Conservation (phyloP, 2,329 filamentous ascomycete genomes). For the Calonectria multiphialidica region DNA sequence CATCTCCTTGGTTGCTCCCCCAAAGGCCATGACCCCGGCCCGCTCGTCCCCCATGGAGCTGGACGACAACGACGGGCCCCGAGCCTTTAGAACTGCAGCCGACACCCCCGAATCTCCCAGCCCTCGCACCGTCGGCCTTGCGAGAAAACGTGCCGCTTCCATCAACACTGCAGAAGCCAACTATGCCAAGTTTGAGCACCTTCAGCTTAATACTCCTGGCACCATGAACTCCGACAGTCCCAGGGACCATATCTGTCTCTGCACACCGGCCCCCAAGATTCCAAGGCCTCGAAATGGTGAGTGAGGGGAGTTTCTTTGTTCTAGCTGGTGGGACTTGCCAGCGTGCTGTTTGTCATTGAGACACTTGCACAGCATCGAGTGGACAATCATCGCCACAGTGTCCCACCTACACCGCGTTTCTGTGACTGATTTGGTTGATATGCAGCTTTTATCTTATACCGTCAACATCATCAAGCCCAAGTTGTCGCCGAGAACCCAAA, state of each 20-base stretch:
- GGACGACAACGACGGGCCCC: conserved; percentile 37
- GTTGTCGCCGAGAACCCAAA: conserved; percentile 89
- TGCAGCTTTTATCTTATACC: conserved; percentile 96
- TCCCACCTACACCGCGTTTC: not conserved
- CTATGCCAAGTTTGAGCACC: conserved; percentile 47
- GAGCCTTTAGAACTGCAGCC: conserved; percentile 34
- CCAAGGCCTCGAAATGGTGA: conserved; percentile 71
- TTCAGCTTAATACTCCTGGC: conserved; percentile 44
- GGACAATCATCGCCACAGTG: not conserved
- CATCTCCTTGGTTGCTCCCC: conserved; percentile 42
- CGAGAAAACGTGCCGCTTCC: conserved; percentile 59
- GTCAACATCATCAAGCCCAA: conserved; percentile 88
- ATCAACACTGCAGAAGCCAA: conserved; percentile 60
- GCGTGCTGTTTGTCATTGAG: conserved; percentile 5
- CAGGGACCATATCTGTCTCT: conserved; percentile 66
- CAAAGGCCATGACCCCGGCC: conserved; percentile 42
- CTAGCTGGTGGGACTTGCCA: not conserved
- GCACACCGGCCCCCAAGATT: conserved; percentile 68
- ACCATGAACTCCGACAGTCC: conserved; percentile 46
- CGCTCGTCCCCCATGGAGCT: conserved; percentile 37
- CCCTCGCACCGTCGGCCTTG: conserved; percentile 38
- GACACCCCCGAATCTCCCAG: conserved; percentile 42
- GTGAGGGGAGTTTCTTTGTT: conserved; percentile 44
- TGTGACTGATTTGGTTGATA: conserved; percentile 37
- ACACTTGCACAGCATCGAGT: not conserved